Percentiles rank a stretch among this genome's conserved stretches.
Evolutionary conservation across 805 yeast species (phyloP).

Genomic region (Sugiyamaella smithiae): DNA sequence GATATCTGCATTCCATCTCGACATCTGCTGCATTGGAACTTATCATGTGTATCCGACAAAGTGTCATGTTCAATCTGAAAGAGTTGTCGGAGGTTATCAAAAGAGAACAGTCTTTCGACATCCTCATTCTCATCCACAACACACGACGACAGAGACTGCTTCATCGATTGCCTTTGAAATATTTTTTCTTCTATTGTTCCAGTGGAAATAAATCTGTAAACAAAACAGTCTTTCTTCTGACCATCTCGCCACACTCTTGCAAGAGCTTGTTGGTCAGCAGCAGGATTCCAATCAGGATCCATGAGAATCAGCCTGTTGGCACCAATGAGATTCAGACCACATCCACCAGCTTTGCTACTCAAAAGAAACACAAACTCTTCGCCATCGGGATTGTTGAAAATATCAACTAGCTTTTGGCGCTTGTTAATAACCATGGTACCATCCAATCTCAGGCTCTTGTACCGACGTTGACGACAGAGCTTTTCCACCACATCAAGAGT

Average conservation of each 20-base stretch:
- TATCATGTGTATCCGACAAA: slow-evolving; percentile 86
- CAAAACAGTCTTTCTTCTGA: slow-evolving; percentile 93
- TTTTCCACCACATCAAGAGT: slow-evolving; percentile 87
- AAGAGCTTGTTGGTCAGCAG: slow-evolving; percentile 95
- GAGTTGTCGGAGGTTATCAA: slow-evolving; percentile 72
- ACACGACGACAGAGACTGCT: slow-evolving; percentile 86
- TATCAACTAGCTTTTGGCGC: slow-evolving; percentile 87
- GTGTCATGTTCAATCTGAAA: slow-evolving; percentile 69
- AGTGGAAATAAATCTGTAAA: slow-evolving; percentile 88
- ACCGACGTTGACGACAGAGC: slow-evolving; percentile 71
- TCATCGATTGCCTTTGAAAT: slow-evolving; percentile 93
- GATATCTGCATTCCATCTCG: slow-evolving; percentile 53
- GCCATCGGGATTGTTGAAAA: slow-evolving; percentile 86
- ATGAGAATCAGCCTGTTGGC: slow-evolving; percentile 85
- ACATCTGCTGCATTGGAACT: slow-evolving; percentile 86
- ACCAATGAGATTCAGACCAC: slow-evolving; percentile 96
- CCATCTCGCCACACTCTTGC: slow-evolving; percentile 99
- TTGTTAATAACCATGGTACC: slow-evolving; percentile 92
- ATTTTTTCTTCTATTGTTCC: slow-evolving; percentile 97
- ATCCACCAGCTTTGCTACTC: slow-evolving; percentile 97
- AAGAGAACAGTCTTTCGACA: slow-evolving; percentile 86
- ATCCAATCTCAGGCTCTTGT: slow-evolving; percentile 80
- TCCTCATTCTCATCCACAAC: slow-evolving; percentile 96
- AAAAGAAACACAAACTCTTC: slow-evolving; percentile 83
- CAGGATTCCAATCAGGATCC: slow-evolving; percentile 98